A percentile compares a stretch with the other conserved stretches of the same genome.
Conservation (phyloP, 208 protist species). For the Leishmania turanica region DNA sequence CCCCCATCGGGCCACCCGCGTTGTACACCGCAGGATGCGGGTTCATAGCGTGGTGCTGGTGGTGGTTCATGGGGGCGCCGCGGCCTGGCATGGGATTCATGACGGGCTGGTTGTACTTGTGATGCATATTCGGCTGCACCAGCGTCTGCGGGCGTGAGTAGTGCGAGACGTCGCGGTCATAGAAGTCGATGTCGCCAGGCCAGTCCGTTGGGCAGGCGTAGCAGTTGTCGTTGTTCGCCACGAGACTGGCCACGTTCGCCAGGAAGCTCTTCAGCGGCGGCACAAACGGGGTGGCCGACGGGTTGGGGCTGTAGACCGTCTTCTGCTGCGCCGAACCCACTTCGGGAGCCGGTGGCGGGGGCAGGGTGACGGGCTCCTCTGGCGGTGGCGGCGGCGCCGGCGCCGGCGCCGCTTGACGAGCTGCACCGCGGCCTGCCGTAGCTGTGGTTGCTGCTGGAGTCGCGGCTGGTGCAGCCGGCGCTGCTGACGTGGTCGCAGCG, state of each 20-base stretch:
- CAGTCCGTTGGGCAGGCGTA: conserved; percentile 48
- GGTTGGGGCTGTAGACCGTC: conserved; percentile 55
- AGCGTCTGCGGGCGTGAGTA: conserved; percentile 50
- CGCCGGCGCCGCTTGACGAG: conserved; percentile 25
- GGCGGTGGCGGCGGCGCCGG: conserved; percentile 6
- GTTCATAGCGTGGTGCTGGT: conserved; percentile 30
- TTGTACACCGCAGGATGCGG: conserved; percentile 27
- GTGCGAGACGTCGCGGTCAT: conserved; percentile 69
- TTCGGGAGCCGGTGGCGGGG: conserved; percentile 21
- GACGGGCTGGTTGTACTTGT: conserved; percentile 30
- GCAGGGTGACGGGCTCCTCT: conserved; percentile 15
- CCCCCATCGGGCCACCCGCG: conserved; percentile 14
- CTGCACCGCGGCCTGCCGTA: conserved; percentile 5
- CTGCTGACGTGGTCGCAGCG: conserved; percentile 1
- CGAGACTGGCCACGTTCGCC: conserved; percentile 46
- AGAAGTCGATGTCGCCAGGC: conserved; percentile 62
- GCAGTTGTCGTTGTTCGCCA: conserved; percentile 52
- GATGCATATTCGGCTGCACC: conserved; percentile 23
- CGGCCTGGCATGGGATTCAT: conserved; percentile 21
- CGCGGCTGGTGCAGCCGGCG: conserved; percentile 29
- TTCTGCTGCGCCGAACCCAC: conserved; percentile 27
- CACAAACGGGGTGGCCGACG: conserved; percentile 48
- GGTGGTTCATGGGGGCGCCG: conserved; percentile 30
- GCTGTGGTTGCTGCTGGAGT: conserved; percentile 4
- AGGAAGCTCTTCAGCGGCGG: conserved; percentile 55